Percentiles rank a stretch among this genome's conserved stretches.
These are phyloP conservation scores for Cercospora sp. DNA, from an alignment of 2,329 filamentous ascomycete genomes.

Conservation along the genomic window DNA sequence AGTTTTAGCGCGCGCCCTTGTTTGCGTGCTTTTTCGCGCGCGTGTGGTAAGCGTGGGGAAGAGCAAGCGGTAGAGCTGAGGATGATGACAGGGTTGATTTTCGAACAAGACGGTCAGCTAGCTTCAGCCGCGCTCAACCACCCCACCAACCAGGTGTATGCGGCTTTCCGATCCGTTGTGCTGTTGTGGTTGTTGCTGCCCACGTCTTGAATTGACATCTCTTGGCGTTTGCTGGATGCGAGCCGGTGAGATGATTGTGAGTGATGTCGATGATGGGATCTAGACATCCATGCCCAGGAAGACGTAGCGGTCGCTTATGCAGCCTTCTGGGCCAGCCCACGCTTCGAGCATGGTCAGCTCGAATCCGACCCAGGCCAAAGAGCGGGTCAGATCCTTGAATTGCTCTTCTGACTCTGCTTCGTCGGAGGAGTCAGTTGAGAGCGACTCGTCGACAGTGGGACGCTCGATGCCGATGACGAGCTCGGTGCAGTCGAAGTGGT, in stretches of 20 bases:
- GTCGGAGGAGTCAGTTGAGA: slow-evolving; percentile 29
- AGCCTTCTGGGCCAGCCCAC: slow-evolving; percentile 64
- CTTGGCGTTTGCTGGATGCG: not conserved
- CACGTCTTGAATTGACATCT: not conserved
- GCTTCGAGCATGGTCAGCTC: slow-evolving; percentile 76
- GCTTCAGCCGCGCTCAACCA: not conserved
- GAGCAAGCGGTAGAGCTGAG: not conserved
- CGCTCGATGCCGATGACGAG: slow-evolving; percentile 82
- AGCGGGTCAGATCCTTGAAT: slow-evolving; percentile 71
- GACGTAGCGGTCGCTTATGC: slow-evolving; percentile 74
- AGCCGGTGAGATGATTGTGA: not conserved
- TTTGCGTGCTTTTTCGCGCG: not conserved
- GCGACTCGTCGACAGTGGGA: slow-evolving; percentile 57
- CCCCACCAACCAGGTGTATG: not conserved
- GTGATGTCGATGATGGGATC: not conserved
- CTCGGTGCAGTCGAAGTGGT: slow-evolving; percentile 69
- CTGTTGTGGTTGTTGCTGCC: not conserved
- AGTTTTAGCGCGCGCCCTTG: not conserved
- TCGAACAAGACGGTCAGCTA: not conserved
- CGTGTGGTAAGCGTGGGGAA: slow-evolving; percentile 4
- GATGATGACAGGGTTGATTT: not conserved
- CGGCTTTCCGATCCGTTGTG: not conserved
- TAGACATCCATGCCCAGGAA: slow-evolving; percentile 86
- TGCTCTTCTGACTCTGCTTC: slow-evolving; percentile 42
- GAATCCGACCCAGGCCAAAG: slow-evolving; percentile 91